A percentile compares a stretch with the other conserved stretches of the same genome.
phyloP scores from a whole-genome alignment of 352 stramenopile species.

The Phytophthora boehmeriae region DNA sequence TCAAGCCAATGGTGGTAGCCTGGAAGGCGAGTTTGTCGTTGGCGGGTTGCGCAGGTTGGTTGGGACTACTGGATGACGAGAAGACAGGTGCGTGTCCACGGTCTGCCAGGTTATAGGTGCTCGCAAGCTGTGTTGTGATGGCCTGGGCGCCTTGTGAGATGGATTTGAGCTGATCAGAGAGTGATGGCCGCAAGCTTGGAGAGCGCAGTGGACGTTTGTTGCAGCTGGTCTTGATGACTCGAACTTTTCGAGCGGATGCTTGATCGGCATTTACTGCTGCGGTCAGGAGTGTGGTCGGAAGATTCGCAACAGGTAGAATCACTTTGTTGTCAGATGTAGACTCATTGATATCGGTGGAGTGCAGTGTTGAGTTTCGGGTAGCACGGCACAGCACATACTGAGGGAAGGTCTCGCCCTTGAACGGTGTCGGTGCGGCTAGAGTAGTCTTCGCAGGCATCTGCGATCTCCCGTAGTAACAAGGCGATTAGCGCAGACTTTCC shows the following conservation, averaged over 20 bases:
- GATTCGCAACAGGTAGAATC: background rate
- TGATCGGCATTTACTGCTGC: constrained; percentile 5
- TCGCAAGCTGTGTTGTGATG: constrained; percentile 57
- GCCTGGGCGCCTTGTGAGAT: constrained; percentile 57
- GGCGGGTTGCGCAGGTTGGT: background rate
- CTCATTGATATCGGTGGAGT: constrained; percentile 1
- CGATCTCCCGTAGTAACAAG: background rate
- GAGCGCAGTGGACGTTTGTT: constrained; percentile 13
- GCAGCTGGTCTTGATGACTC: background rate
- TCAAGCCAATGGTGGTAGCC: constrained; percentile 54
- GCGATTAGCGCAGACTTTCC: background rate
- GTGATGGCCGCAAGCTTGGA: constrained; percentile 40
- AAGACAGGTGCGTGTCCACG: constrained; percentile 8
- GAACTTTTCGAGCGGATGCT: constrained; percentile 10
- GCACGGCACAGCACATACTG: constrained; percentile 56
- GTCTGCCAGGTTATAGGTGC: constrained; percentile 42
- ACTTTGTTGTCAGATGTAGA: background rate
- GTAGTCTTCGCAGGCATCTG: constrained; percentile 27
- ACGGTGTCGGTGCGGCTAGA: constrained; percentile 28
- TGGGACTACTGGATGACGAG: constrained; percentile 4
- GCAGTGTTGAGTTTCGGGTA: constrained; percentile 7
- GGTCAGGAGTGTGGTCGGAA: constrained; percentile 12
- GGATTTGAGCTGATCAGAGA: constrained; percentile 66
- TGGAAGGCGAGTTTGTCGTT: constrained; percentile 33
- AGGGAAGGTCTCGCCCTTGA: constrained; percentile 73